These are phyloP conservation scores for Sclerotinia sclerotiorum DNA, from an alignment of 2,329 filamentous ascomycete species.

Conservation along the genomic window DNA sequence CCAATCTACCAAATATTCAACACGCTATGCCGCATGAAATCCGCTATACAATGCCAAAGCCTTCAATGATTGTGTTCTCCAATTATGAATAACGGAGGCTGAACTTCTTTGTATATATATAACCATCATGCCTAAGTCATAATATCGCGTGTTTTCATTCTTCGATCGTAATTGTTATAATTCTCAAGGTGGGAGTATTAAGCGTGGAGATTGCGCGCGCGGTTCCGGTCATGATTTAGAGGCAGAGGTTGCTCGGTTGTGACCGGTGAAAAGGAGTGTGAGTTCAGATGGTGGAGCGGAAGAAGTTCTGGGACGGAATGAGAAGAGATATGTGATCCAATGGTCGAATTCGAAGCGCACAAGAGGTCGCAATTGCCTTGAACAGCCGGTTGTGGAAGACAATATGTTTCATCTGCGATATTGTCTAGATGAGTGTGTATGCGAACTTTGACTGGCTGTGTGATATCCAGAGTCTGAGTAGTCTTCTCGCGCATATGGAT, in stretches of 20 bases:
- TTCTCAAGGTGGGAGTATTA: slow-evolving; percentile 24
- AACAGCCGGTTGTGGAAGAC: slow-evolving; percentile 41
- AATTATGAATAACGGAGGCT: slow-evolving; percentile 24
- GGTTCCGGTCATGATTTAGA: slow-evolving; percentile 34
- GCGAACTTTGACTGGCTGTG: slow-evolving; percentile 38
- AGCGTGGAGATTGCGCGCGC: slow-evolving; percentile 19
- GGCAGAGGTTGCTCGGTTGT: slow-evolving; percentile 35
- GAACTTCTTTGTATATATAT: slow-evolving; percentile 22
- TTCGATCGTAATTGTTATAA: slow-evolving; percentile 30
- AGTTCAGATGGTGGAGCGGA: slow-evolving; percentile 39
- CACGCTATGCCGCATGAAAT: slow-evolving; percentile 36
- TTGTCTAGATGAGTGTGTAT: slow-evolving; percentile 34
- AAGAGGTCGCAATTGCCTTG: slow-evolving; percentile 39
- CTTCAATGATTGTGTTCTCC: slow-evolving; percentile 30
- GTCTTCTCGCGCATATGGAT: slow-evolving; percentile 29
- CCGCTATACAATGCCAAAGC: slow-evolving; percentile 38
- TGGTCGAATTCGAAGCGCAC: slow-evolving; percentile 38
- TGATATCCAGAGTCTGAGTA: slow-evolving; percentile 41
- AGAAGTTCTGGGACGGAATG: slow-evolving; percentile 37
- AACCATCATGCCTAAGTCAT: slow-evolving; percentile 37
- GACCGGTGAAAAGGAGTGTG: slow-evolving; percentile 38
- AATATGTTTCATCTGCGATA: slow-evolving; percentile 41
- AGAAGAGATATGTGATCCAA: slow-evolving; percentile 40
- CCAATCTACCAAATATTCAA: slow-evolving; percentile 33
- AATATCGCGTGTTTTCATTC: slow-evolving; percentile 33